Conservation (phyloP, 2,329 filamentous ascomycete species). For the Lecanicillium sp. region DNA sequence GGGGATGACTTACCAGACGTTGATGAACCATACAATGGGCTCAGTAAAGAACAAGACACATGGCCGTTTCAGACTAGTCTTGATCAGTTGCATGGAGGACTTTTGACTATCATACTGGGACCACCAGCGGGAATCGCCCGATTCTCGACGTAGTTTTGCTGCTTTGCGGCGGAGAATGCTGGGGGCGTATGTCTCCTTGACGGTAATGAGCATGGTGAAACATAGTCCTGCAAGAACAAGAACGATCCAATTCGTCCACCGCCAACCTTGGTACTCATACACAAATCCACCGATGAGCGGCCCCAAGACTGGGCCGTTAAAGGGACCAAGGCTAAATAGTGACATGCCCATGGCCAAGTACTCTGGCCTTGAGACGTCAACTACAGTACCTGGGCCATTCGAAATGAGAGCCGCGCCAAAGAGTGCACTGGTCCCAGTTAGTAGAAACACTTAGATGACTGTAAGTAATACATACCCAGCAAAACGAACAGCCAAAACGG, state of each 20-base stretch:
- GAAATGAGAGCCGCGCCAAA: conserved; percentile 68
- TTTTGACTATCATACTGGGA: conserved; percentile 68
- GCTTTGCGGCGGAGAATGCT: conserved; percentile 60
- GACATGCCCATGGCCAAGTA: conserved; percentile 68
- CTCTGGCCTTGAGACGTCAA: conserved; percentile 67
- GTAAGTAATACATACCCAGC: conserved; percentile 38
- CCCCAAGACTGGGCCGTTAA: conserved; percentile 52
- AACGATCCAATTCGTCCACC: conserved; percentile 79
- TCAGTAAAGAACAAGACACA: conserved; percentile 72
- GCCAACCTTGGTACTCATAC: conserved; percentile 66
- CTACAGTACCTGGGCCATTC: conserved; percentile 69
- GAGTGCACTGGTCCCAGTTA: conserved; percentile 35
- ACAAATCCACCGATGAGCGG: conserved; percentile 62
- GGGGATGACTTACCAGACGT: conserved; percentile 43
- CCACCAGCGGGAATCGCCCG: conserved; percentile 66
- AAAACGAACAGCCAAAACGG: conserved; percentile 59
- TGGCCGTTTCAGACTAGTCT: conserved; percentile 67
- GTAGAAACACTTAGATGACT: background rate
- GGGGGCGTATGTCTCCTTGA: conserved; percentile 72
- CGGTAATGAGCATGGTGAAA: conserved; percentile 47
- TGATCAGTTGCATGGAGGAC: conserved; percentile 58
- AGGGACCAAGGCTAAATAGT: conserved; percentile 70
- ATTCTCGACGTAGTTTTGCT: conserved; percentile 55
- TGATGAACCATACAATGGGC: conserved; percentile 69
- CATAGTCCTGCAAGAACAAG: conserved; percentile 62